Base-by-base conservation (phyloP, 805 yeast species). In the Barnettozyma botsteinii region DNA sequence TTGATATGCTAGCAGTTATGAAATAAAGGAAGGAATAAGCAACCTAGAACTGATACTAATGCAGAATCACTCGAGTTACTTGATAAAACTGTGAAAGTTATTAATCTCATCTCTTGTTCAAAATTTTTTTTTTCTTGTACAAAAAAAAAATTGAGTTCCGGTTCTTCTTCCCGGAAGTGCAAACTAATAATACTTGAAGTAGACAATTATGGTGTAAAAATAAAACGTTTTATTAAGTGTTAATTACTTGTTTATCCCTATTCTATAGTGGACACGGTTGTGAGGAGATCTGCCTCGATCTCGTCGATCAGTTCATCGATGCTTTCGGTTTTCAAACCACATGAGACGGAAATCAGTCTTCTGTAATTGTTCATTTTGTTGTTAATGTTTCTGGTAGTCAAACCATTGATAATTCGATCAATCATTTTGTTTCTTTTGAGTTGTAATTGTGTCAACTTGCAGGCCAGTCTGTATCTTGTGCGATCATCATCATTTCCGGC, bases 281-380 rank as follows among this genome's bases (percentile, higher is more conserved):
- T 53, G 21, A 53, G 35, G 9, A 66, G 45, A 42, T 65, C 72
- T 20, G 60, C 58, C 42, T 67, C 87, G 31, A 91, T 84, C 17
- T 91, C 96, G 49, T 85, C 91, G 37, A 91, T 68, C 43, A 87
- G 69, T 23, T 85, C 82, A 49, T 82, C 86, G 42, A 91, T 81
- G 45, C 84, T 93, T 44, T 85, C 94, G 17, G 80, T 71, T 36
- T 79, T 76, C 40, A 87, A 70, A 3, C 86, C 95, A 57, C 94
- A 84, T 35, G 86, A 75, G 34, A 79, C 65, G 19, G 91, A 75
- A 31, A 93, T 80, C 45, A 91, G 68, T 53, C 79, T 78, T 47
- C 95, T 72, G 65, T 91, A 83, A 57, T 86, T 87, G 52, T 77
- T 73, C 76, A 85, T 81, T 58, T 79, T 82, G 23, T 65, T 35